Conservation (phyloP, 768 basidiomycete species). For the Lactarius hatsudake region DNA sequence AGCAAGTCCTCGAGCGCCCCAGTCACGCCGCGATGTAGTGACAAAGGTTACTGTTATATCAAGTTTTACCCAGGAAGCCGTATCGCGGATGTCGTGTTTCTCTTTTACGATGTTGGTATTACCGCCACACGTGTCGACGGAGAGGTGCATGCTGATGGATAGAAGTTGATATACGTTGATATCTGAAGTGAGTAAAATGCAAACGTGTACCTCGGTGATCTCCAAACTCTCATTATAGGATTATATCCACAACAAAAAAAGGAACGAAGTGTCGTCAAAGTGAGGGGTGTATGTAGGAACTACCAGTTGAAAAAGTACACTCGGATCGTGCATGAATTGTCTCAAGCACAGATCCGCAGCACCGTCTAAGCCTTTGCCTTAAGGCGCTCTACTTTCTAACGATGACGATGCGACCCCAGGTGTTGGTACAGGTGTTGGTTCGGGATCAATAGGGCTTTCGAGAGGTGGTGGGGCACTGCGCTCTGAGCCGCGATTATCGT, state of each 20-base stretch:
- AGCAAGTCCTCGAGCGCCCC: too few relatives aligned
- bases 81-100: too few relatives aligned
- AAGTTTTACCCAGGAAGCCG: too few relatives aligned
- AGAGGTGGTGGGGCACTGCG: slow-evolving; percentile 65
- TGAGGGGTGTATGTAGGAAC: slow-evolving; percentile 9
- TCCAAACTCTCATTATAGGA: slow-evolving; percentile 3
- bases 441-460: slow-evolving; percentile 39
- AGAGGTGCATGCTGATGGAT: slow-evolving; percentile 51
- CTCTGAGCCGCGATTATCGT: slow-evolving; percentile 62
- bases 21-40: too few relatives aligned
- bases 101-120: too few relatives aligned
- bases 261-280: slow-evolving; percentile 7
- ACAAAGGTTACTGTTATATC: too few relatives aligned
- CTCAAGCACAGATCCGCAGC: slow-evolving; percentile 7
- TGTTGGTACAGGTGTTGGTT: slow-evolving; percentile 38
- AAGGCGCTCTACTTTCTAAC: slow-evolving; percentile 33
- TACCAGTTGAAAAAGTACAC: slow-evolving; percentile 14
- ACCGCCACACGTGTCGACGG: too few relatives aligned
- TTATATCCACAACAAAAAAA: background rate
- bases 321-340: background rate
- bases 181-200: background rate
- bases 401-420: slow-evolving; percentile 51
- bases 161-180: slow-evolving; percentile 28
- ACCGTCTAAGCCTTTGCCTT: slow-evolving; percentile 15
- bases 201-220: slow-evolving; percentile 53